Evolutionary conservation across 805 yeast species (phyloP), one percentile per base, ranked within the genome.

Genomic region (Candida pseudofarinosa): DNA sequence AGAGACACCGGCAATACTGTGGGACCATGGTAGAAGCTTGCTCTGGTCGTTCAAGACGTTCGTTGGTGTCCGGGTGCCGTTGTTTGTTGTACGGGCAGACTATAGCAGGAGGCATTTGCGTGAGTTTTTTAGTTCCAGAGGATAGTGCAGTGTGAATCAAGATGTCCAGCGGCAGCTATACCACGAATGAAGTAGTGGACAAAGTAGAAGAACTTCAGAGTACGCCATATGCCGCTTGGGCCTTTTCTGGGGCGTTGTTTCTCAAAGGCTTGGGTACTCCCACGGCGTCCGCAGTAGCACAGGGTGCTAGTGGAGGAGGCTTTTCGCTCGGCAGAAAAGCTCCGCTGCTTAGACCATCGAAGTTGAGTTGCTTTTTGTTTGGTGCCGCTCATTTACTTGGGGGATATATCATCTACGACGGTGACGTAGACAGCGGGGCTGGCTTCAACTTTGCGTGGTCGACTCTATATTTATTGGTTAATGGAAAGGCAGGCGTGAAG

Each of bases 371-470:
- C 31, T 55, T 75, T 19, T 53, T 81, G 8, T 85, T 85, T 58
- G 85, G 88, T 4, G 64, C 75, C 1, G 80, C 85, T 32, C 65
- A 77, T 44, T 80, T 80, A 1, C 59, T 83, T 15, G 91, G 91
- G 19, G 81, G 86, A 3, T 84, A 79, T 69, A 83, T 89, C 69
- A 76, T 84, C 33, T 71, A 72, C 49, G 97, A 89, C 56, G 83
- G 86, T 13, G 96, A 88, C 54, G 63, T 79, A 16, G 74, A 76
- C 37, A 81, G 85, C 62, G 97, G 95, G 3, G 74, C 91, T 1
- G 96, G 96, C 0, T 84, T 89, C 55, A 68, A 76, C 4, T 71
- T 79, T 53, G 95, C 93, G 2, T 90, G 97, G 96, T 79, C 87
- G 5, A 60, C 85, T 5, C 62, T 89, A 44, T 90, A 87, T 54